Evolutionary conservation across 208 protist species (phyloP).

Genomic region (Jaenimonas drosophilae): DNA sequence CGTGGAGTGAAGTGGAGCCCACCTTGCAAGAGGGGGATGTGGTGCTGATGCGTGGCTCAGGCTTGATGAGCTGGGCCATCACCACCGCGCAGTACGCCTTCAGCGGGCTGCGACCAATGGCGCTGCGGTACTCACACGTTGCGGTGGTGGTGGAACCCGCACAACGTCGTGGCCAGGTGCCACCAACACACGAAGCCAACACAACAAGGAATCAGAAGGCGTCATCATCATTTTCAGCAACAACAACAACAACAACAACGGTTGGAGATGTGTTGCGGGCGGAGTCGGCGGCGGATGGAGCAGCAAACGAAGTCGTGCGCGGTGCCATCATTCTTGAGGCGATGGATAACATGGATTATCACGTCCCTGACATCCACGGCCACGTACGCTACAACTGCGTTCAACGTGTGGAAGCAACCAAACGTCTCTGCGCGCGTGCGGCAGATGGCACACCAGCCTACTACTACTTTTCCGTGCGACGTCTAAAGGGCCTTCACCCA

Average conservation of each 20-base stretch:
- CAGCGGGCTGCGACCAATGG: slow-evolving; percentile 20
- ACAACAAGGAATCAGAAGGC: too few species aligned
- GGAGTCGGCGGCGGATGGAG: slow-evolving; percentile 12
- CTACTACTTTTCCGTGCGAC: slow-evolving; percentile 50
- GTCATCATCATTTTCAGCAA: too few species aligned
- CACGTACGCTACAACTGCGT: slow-evolving; percentile 31
- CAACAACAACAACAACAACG: slow-evolving; percentile 4
- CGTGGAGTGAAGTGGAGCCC: slow-evolving; percentile 62
- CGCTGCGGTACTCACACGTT: slow-evolving; percentile 75
- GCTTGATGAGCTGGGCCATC: slow-evolving; percentile 45
- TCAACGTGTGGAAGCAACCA: slow-evolving; percentile 44
- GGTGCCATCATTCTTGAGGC: slow-evolving; percentile 62
- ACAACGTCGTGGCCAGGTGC: neutral
- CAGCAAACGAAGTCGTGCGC: slow-evolving; percentile 14
- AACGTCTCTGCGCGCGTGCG: slow-evolving; percentile 26
- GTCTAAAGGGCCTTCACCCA: slow-evolving; percentile 25
- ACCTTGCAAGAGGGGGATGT: slow-evolving; percentile 69
- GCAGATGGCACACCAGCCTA: slow-evolving; percentile 25
- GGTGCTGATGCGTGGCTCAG: slow-evolving; percentile 55
- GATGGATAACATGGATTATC: slow-evolving; percentile 63
- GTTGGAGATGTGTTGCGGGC: slow-evolving; percentile 18
- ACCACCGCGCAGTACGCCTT: slow-evolving; percentile 34
- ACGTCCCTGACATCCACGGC: slow-evolving; percentile 48
- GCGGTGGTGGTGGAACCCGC: slow-evolving; percentile 72
- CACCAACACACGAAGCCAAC: too few species aligned